These are phyloP conservation scores for Colletotrichum sp. DNA, from an alignment of 2,329 filamentous ascomycete species.

Conservation along the genomic window DNA sequence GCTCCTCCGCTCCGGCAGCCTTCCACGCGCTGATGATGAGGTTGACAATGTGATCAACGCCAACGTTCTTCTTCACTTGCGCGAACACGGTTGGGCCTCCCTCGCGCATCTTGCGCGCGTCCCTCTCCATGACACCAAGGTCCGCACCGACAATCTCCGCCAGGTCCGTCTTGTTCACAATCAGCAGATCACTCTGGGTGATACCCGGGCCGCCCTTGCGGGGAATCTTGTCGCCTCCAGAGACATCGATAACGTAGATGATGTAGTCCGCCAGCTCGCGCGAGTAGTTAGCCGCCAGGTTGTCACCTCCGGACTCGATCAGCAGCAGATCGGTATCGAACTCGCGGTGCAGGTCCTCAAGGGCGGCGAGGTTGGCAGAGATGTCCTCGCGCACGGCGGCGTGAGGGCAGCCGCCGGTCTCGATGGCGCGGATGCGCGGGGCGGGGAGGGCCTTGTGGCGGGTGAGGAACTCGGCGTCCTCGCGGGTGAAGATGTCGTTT, in stretches of 20 bases:
- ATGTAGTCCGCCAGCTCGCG: slow-evolving; percentile 96
- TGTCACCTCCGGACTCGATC: slow-evolving; percentile 96
- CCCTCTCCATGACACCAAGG: slow-evolving; percentile 90
- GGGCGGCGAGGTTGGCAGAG: slow-evolving; percentile 86
- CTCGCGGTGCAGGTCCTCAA: slow-evolving; percentile 84
- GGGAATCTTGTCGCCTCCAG: slow-evolving; percentile 94
- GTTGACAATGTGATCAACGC: slow-evolving; percentile 84
- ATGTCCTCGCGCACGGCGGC: slow-evolving; percentile 98
- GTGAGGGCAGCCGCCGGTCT: slow-evolving; percentile 96
- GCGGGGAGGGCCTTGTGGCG: slow-evolving; percentile 83
- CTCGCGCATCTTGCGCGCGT: slow-evolving; percentile 93
- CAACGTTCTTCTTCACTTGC: slow-evolving; percentile 92
- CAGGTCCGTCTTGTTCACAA: slow-evolving; percentile 98
- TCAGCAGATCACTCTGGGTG: slow-evolving; percentile 90
- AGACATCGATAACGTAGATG: slow-evolving; percentile 98
- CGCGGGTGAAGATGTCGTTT: slow-evolving; percentile 98
- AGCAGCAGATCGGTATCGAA: slow-evolving; percentile 85
- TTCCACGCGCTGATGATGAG: slow-evolving; percentile 93
- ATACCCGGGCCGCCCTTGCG: slow-evolving; percentile 96
- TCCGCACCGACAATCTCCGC: slow-evolving; percentile 91
- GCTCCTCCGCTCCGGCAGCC: slow-evolving; percentile 78
- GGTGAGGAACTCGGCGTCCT: slow-evolving; percentile 97
- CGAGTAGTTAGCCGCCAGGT: slow-evolving; percentile 95
- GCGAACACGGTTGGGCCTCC: slow-evolving; percentile 95
- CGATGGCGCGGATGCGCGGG: slow-evolving; percentile 88